Base-by-base conservation (phyloP, 192 early-diverging fungal species). In the Gamsiella multidivaricata region DNA sequence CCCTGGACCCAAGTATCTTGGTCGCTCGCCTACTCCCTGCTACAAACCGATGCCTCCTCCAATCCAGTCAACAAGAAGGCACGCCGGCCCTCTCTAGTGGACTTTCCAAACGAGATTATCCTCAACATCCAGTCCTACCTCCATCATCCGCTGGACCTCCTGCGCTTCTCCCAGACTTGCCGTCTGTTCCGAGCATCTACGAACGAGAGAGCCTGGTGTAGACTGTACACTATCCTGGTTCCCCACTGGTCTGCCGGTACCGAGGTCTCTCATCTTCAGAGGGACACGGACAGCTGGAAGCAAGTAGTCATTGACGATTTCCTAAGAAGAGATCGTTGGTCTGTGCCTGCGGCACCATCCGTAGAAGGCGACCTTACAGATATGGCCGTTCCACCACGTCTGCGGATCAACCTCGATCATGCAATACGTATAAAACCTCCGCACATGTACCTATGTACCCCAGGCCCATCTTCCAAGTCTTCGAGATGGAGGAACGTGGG, bases 401-500 rank as follows among this genome's bases (percentile, higher is more conserved):
- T 59, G 33, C 22, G 29, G 20, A 43, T 59, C 15, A 43, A 59
- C 22, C 41, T 43, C 3, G n/a, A n/a, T 23, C 39, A 15, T 1
- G 56, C 56, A 4, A 28, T 11, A 3, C 54, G 36, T 36, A 34
- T 55, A 12, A 23, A 36, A 18, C 54, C 54, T 55, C 11, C 54
- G 36, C 54, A 55, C 54, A 55, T 55, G 59, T n/a, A 9, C 20
- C 25, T 18, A 3, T 29, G n/a, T 0, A 23, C 22, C 32, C 41
- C 29, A 10, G 14, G 3, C 29, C 32, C 2, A 12, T 11, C 18
- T 20, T 14, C 17, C 31, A 29, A n/a, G 14, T 61, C 31, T 25
- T 22, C 32, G 32, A 36, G 45, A 53, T 72, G 69, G 69, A 34
- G 43, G 7, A 73, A 73, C 14, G 46, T 42, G 0, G 61, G 70